Base-by-base conservation (phyloP, 2,329 filamentous ascomycete genomes). In the Trichoderma polysporum region DNA sequence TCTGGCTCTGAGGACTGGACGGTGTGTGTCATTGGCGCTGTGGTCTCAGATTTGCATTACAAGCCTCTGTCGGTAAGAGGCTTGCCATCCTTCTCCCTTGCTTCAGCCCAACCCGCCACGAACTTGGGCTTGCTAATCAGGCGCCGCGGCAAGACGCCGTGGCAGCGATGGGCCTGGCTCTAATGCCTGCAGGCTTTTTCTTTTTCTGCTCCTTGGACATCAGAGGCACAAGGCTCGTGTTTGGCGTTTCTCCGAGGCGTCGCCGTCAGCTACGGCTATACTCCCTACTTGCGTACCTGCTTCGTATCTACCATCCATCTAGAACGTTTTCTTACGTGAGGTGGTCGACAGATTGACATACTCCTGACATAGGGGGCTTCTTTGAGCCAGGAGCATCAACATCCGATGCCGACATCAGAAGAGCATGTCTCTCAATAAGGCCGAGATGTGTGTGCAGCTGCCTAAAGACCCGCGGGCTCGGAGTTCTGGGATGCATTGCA, bases 381-480 rank as follows among this genome's bases (percentile, higher is more conserved):
- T 35, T 33, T 25, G 9, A 19, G n/a, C n/a, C n/a, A n/a, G n/a
- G 7, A 35, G 13, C 29, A 3, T 52, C 49, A 52, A 39, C 33
- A 56, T 39, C 22, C 33, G 53, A 57, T 57, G 33, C 33, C 33
- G 53, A 29, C 49, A 31, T 25, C 27, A 53, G 58, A 31, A 53
- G 33, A 33, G n/a, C 22, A 53, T 53, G 60, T 63, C 60, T 62
- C 52, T 53, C 60, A 53, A n/a, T 63, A 63, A 63, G 60, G 60
- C 60, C 60, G 60, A 63, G 37, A 60, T 33, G 60, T 37, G 49
- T 62, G 60, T 63, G 49, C 60, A 45, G 60, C 35, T 63, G 60
- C 60, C 60, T 63, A 63, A 63, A 22, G 9, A 53, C 25, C 22
- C 49, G 47, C 47, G 25, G 45, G 47, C 58, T 31, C 41, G 27